Percentiles rank a stretch among this genome's conserved stretches.
These are phyloP conservation scores for Geopyxis carbonaria DNA, from an alignment of 495 filamentous ascomycete species.

Conservation along the genomic window DNA sequence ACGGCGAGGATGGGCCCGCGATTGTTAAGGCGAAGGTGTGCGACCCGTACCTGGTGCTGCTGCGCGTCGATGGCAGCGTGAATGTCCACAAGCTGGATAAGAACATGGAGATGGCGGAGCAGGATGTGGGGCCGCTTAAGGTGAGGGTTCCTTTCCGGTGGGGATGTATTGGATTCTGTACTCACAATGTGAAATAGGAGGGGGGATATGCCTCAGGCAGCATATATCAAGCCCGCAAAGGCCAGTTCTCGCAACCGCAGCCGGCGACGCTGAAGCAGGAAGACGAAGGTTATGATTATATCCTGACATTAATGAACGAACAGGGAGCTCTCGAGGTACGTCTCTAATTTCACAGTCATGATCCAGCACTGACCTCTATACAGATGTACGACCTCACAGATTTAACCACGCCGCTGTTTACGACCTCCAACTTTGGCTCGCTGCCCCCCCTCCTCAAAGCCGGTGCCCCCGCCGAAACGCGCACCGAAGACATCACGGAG, in stretches of 20 bases:
- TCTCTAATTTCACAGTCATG: too few species aligned
- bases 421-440: conserved; percentile 54
- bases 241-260: too few species aligned
- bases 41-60: conserved; percentile 73
- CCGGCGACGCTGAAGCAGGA: too few species aligned
- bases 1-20: conserved; percentile 54
- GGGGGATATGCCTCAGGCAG: too few species aligned
- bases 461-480: conserved; percentile 8
- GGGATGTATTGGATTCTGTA: too few species aligned
- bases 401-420: conserved; percentile 41
- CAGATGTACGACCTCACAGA: conserved; percentile 49
- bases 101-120: conserved; percentile 65
- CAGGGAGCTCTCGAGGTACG: too few species aligned
- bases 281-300: too few species aligned
- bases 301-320: too few species aligned
- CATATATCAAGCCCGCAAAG: too few species aligned
- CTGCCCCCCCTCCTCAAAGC: conserved; percentile 56
- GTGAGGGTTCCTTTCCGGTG: too few species aligned
- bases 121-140: conserved; percentile 41
- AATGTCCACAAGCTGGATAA: conserved; percentile 56
- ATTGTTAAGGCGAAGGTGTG: conserved; percentile 67
- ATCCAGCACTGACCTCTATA: too few species aligned
- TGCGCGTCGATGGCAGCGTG: conserved; percentile 64
- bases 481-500: conserved; percentile 56
- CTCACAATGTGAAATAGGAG: too few species aligned